These are phyloP conservation scores for Omphalotus olearius DNA, from an alignment of 1,284 basidiomycete genomes.

Conservation along the genomic window DNA sequence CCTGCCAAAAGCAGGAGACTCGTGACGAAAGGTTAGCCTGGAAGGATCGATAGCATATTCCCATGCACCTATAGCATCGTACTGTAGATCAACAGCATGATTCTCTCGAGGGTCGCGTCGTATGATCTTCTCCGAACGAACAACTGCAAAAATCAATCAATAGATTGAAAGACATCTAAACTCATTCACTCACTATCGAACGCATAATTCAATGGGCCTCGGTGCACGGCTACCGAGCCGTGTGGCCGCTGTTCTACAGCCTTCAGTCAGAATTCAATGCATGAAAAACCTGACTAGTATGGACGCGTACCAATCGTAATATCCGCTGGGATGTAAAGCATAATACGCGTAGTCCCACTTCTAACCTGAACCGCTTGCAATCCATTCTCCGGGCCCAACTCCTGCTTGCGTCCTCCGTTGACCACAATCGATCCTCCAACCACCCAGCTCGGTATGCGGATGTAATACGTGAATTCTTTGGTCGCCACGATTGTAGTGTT, in stretches of 20 bases:
- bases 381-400: conserved; percentile 30
- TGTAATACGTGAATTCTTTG: conserved; percentile 33
- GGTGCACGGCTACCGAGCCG: conserved; percentile 37
- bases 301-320: conserved; percentile 41
- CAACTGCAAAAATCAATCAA: not conserved
- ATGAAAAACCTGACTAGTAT: not conserved
- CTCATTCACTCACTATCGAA: conserved; percentile 24
- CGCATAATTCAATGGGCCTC: conserved; percentile 39
- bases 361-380: conserved; percentile 30
- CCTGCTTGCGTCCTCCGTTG: conserved; percentile 24
- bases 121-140: conserved; percentile 29
- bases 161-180: not conserved
- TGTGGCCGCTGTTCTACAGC: conserved; percentile 44
- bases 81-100: conserved; percentile 34
- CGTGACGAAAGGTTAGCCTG: conserved; percentile 31
- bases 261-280: not conserved
- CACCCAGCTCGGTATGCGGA: conserved; percentile 41
- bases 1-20: conserved; percentile 23
- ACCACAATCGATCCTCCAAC: conserved; percentile 30
- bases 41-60: conserved; percentile 37
- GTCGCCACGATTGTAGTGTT: conserved; percentile 29
- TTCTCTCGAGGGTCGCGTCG: conserved; percentile 30
- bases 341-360: conserved; percentile 42
- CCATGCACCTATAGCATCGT: conserved; percentile 31
- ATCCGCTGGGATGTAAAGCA: conserved; percentile 41